Conservation (phyloP, 2,329 filamentous ascomycete species). For the Ustilaginoidea virens region DNA sequence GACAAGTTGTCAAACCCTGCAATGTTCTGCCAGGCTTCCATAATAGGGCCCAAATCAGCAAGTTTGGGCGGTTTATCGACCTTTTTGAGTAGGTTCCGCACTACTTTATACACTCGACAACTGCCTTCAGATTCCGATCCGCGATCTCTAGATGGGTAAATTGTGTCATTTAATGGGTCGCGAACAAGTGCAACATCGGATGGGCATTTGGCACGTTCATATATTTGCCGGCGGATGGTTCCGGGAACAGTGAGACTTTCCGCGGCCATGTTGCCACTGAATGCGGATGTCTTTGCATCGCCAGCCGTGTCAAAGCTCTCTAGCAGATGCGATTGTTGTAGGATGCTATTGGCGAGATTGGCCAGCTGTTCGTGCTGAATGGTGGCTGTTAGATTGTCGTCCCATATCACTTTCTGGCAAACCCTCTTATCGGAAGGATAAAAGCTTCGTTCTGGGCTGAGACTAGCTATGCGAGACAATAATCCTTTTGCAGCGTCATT, state of each 20-base stretch:
- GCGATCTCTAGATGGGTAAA: background rate
- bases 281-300: background rate
- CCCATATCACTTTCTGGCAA: constrained; percentile 21
- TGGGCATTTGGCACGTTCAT: constrained; percentile 8
- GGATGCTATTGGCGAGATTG: constrained; percentile 13
- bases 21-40: background rate
- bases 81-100: background rate
- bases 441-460: constrained; percentile 10
- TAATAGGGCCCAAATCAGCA: background rate
- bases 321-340: constrained; percentile 15
- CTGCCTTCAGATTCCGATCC: background rate
- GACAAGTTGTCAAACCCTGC: background rate
- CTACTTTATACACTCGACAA: background rate
- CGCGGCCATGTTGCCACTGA: background rate
- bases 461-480: background rate
- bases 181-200: constrained; percentile 1
- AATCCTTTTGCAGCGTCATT: background rate
- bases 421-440: constrained; percentile 20
- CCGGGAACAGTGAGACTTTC: constrained; percentile 3
- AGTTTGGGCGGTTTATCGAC: background rate
- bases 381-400: constrained; percentile 12
- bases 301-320: constrained; percentile 7
- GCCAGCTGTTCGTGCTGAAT: constrained; percentile 24
- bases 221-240: constrained; percentile 11
- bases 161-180: background rate